These are phyloP conservation scores for Piper longum DNA, from an alignment of 164 flowering plant genomes.

Conservation along the genomic window DNA sequence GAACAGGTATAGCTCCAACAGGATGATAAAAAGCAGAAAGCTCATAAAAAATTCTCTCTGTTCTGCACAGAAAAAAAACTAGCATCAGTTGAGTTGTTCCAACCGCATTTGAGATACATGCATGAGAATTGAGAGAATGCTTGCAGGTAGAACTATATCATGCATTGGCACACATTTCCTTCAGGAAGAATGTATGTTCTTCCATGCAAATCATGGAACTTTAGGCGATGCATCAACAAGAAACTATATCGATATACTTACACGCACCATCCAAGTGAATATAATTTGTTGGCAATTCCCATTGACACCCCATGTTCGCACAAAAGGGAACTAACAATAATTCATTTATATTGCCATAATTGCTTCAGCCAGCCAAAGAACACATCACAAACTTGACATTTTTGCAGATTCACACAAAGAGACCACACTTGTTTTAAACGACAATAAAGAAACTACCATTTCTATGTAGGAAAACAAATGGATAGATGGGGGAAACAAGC, in stretches of 20 bases:
- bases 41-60: conserved; percentile 43
- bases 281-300: neutral
- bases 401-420: no score
- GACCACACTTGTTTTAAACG: no score
- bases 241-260: no score
- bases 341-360: no score
- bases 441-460: no score
- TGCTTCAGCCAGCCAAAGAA: no score
- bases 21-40: conserved; percentile 33
- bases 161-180: neutral
- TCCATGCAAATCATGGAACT: neutral
- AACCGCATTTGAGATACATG: neutral
- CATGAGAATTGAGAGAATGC: no score
- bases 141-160: neutral
- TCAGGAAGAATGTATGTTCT: no score
- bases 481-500: neutral
- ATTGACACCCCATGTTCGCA: no score
- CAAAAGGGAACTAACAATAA: no score
- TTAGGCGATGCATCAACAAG: neutral
- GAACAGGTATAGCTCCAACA: conserved; percentile 44
- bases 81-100: neutral
- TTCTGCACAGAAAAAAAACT: conserved; percentile 28
- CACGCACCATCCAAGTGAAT: no score
- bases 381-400: no score
- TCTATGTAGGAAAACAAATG: neutral